Conservation (phyloP, 768 basidiomycete species). For the Leccinum disarticulatum region DNA sequence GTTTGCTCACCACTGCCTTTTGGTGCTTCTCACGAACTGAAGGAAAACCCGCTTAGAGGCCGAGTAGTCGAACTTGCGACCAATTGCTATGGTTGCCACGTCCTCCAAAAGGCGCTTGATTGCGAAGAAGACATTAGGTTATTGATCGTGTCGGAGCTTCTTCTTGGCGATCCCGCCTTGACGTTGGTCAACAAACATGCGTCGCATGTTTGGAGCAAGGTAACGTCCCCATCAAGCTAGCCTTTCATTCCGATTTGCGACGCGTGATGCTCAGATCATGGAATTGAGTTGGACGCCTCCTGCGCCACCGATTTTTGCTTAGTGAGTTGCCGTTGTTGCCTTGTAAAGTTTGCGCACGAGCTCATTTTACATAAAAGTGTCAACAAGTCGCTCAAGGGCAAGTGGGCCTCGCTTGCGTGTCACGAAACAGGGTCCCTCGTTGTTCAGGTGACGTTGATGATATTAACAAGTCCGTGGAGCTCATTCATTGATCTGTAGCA, state of each 20-base stretch:
- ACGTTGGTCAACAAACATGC: constrained; percentile 90
- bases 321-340: constrained; percentile 47
- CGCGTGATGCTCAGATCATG: constrained; percentile 63
- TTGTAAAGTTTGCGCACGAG: background rate
- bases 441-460: constrained; percentile 58
- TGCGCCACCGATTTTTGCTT: constrained; percentile 85
- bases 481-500: constrained; percentile 46
- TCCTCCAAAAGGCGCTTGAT: constrained; percentile 86
- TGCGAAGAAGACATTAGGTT: constrained; percentile 86
- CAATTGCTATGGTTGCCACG: constrained; percentile 88
- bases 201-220: constrained; percentile 92
- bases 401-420: constrained; percentile 87
- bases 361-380: constrained; percentile 48
- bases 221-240: constrained; percentile 24
- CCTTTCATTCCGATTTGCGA: constrained; percentile 6
- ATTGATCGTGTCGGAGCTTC: constrained; percentile 80
- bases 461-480: background rate
- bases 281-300: constrained; percentile 85
- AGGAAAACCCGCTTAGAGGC: constrained; percentile 44
- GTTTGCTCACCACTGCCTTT: constrained; percentile 36
- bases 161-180: constrained; percentile 80
- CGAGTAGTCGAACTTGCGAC: constrained; percentile 84
- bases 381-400: constrained; percentile 83
- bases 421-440: constrained; percentile 90
- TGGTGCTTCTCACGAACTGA: constrained; percentile 10